A percentile compares a stretch with the other conserved stretches of the same genome.
These are phyloP conservation scores for Trichocomaceae sp. DNA, from an alignment of 2,329 filamentous ascomycete species.

Conservation along the genomic window DNA sequence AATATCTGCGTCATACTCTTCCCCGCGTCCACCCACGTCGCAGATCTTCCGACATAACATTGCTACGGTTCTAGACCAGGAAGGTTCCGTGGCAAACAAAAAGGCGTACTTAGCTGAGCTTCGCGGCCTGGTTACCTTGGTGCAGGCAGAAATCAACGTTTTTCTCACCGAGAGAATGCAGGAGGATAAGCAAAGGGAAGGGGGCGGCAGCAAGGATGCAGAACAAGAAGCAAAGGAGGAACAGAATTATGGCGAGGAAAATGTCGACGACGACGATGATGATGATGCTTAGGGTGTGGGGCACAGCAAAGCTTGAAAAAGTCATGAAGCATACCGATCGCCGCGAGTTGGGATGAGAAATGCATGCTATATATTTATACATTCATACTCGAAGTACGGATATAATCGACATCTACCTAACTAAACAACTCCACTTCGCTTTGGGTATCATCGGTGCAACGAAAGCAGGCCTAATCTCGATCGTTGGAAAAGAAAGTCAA, in stretches of 20 bases:
- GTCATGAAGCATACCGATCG: background rate
- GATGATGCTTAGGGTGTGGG: background rate
- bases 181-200: slow-evolving; percentile 46
- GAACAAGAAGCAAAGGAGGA: slow-evolving; percentile 40
- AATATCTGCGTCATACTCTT: slow-evolving; percentile 24
- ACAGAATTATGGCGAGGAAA: slow-evolving; percentile 76
- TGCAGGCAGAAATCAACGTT: slow-evolving; percentile 54
- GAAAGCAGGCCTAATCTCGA: background rate
- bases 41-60: slow-evolving; percentile 28
- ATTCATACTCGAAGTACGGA: background rate
- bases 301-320: no score
- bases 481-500: background rate
- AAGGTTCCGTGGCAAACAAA: slow-evolving; percentile 33
- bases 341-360: background rate
- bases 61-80: slow-evolving; percentile 19
- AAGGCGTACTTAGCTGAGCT: slow-evolving; percentile 50
- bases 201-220: slow-evolving; percentile 28
- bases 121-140: slow-evolving; percentile 40
- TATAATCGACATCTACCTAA: background rate
- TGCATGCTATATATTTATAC: background rate
- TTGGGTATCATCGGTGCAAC: slow-evolving; percentile 14
- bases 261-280: slow-evolving; percentile 60
- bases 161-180: slow-evolving; percentile 58
- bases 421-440: slow-evolving; percentile 7
- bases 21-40: slow-evolving; percentile 20